Conservation (phyloP, 83 land plant species). For the Picea abies region DNA sequence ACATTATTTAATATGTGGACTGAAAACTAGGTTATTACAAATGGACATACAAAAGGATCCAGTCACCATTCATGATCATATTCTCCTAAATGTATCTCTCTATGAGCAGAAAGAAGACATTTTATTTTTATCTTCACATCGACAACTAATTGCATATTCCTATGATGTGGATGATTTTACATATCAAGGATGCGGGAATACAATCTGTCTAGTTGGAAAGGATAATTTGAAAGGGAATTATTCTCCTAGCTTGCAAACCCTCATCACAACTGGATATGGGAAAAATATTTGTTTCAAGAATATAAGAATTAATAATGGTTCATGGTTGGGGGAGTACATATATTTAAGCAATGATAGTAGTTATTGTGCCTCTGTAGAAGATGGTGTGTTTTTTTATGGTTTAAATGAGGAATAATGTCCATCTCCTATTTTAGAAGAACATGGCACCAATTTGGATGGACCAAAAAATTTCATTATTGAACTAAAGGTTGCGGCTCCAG, state of each 20-base stretch:
- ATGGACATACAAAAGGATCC: slow-evolving; percentile 73
- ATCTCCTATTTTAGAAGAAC: not conserved
- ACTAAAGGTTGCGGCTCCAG: slow-evolving; percentile 21
- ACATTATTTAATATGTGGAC: too few relatives aligned
- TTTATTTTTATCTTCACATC: slow-evolving; percentile 60
- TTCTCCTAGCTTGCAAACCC: slow-evolving; percentile 32
- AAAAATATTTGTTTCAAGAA: slow-evolving; percentile 89
- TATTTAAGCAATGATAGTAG: slow-evolving; percentile 73
- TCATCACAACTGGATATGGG: slow-evolving; percentile 80
- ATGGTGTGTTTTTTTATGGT: slow-evolving; percentile 64
- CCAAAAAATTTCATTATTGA: slow-evolving; percentile 28
- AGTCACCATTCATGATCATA: slow-evolving; percentile 37
- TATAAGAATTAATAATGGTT: slow-evolving; percentile 91
- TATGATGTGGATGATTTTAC: slow-evolving; percentile 67
- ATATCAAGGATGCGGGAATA: slow-evolving; percentile 94
- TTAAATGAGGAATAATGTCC: not conserved
- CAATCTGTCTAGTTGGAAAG: slow-evolving; percentile 53
- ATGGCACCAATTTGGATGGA: not conserved
- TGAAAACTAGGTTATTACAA: too few relatives aligned
- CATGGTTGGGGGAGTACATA: slow-evolving; percentile 66
- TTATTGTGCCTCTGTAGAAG: slow-evolving; percentile 76
- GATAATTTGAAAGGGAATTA: slow-evolving; percentile 26
- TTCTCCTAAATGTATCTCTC: slow-evolving; percentile 52
- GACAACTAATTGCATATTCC: slow-evolving; percentile 78
- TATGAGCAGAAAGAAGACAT: slow-evolving; percentile 68